A percentile compares a stretch with the other conserved stretches of the same genome.
These are phyloP conservation scores for Solanum verrucosum DNA, from an alignment of 257 asterid species.

Conservation along the genomic window DNA sequence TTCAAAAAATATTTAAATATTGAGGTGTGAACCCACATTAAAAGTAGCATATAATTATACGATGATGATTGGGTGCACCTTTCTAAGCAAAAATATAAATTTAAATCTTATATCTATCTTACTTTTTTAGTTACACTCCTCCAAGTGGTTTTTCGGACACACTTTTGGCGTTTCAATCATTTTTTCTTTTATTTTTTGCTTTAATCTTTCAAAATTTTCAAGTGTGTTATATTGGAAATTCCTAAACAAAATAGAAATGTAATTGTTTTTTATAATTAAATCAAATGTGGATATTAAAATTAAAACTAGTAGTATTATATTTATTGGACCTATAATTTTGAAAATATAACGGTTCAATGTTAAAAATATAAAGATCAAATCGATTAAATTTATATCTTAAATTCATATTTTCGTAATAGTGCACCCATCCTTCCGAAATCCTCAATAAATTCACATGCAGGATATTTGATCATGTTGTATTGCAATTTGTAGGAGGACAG, in stretches of 20 bases:
- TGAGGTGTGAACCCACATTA: too few species aligned
- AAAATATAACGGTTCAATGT: background rate
- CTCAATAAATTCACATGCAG: background rate
- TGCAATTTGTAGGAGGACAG: background rate
- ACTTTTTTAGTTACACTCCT: background rate
- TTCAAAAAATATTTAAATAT: too few species aligned
- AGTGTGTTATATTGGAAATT: background rate
- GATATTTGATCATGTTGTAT: background rate
- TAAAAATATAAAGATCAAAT: background rate
- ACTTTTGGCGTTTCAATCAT: background rate
- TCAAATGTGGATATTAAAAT: background rate
- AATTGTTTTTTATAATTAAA: too few species aligned
- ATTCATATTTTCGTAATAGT: background rate
- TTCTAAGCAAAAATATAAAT: too few species aligned
- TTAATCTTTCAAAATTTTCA: background rate
- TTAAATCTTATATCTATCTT: background rate
- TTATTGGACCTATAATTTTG: background rate
- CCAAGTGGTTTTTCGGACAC: background rate
- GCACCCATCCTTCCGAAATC: background rate
- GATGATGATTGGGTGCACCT: background rate
- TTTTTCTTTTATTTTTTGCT: too few species aligned
- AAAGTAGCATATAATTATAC: too few species aligned
- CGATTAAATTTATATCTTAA: too few species aligned
- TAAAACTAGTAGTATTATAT: too few species aligned
- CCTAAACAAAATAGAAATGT: background rate